Conservation (phyloP, 2,329 filamentous ascomycete species). For the Pestalotiopsis sp. region DNA sequence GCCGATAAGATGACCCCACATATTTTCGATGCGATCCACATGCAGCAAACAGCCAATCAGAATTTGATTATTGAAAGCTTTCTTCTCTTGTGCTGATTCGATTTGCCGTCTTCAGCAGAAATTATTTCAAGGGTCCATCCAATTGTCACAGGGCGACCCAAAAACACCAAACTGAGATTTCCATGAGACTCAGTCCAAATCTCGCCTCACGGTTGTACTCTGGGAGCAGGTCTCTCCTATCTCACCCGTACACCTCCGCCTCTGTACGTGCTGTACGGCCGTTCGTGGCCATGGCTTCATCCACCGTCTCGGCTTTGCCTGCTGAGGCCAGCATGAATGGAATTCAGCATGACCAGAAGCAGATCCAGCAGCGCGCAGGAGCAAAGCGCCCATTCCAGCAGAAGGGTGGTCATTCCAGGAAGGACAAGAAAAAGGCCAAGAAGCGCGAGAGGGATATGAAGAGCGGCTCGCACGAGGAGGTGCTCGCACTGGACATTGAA, state of each 20-base stretch:
- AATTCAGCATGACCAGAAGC: neutral
- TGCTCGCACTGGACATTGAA: slow-evolving; percentile 64
- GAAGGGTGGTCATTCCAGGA: neutral
- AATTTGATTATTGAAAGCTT: slow-evolving; percentile 4
- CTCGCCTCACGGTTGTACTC: neutral
- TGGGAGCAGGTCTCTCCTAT: slow-evolving; percentile 12
- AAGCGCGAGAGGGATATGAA: slow-evolving; percentile 61
- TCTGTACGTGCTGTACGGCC: neutral
- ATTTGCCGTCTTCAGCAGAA: neutral
- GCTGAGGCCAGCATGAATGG: neutral
- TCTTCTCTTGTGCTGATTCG: neutral
- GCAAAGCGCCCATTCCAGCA: slow-evolving; percentile 19
- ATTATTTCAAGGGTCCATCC: neutral
- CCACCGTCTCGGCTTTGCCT: neutral
- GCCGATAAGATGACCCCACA: neutral
- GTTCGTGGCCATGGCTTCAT: neutral
- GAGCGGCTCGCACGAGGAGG: slow-evolving; percentile 65
- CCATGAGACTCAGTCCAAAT: slow-evolving; percentile 10
- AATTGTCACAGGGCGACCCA: neutral
- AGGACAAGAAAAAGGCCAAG: slow-evolving; percentile 36
- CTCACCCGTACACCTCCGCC: neutral
- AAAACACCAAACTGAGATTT: neutral
- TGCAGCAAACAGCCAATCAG: neutral
- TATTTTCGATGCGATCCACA: neutral
- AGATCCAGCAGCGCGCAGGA: slow-evolving; percentile 4